These are phyloP conservation scores for Hanseniaspora mollemarum DNA, from an alignment of 805 yeast species.

Conservation along the genomic window DNA sequence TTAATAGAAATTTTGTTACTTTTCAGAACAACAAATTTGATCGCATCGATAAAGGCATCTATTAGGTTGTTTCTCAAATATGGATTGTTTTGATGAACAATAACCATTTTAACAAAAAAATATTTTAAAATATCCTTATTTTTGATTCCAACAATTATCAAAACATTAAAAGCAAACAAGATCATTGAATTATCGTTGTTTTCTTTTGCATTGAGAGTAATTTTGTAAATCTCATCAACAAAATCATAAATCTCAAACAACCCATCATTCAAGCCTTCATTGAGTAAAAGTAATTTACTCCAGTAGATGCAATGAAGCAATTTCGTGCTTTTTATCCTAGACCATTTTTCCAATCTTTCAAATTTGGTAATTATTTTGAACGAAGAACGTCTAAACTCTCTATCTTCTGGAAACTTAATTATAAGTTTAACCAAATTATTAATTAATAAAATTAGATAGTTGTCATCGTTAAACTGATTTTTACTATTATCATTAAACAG, in stretches of 20 bases:
- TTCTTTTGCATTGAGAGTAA: background rate
- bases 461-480: constrained; percentile 1
- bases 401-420: constrained; percentile 6
- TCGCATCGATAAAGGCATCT: constrained; percentile 36
- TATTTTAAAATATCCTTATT: constrained; percentile 50
- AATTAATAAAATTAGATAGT: constrained; percentile 1
- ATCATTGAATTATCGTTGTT: constrained; percentile 36
- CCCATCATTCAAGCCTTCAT: background rate
- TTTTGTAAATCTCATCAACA: constrained; percentile 7
- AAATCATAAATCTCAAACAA: constrained; percentile 11
- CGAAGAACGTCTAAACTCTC: background rate
- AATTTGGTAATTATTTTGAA: constrained; percentile 8
- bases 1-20: constrained; percentile 49
- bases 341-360: constrained; percentile 14
- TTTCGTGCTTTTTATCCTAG: background rate
- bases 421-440: constrained; percentile 4
- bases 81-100: constrained; percentile 46
- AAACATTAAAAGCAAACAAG: constrained; percentile 55
- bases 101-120: constrained; percentile 38
- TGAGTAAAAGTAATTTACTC: constrained; percentile 25
- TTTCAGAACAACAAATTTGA: constrained; percentile 56
- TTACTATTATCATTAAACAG: constrained; percentile 9
- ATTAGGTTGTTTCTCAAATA: constrained; percentile 43
- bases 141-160: constrained; percentile 59
- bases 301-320: background rate